Evolutionary conservation across 306 rosid species (phyloP).

Genomic region (Oxytropis ochrocephala): DNA sequence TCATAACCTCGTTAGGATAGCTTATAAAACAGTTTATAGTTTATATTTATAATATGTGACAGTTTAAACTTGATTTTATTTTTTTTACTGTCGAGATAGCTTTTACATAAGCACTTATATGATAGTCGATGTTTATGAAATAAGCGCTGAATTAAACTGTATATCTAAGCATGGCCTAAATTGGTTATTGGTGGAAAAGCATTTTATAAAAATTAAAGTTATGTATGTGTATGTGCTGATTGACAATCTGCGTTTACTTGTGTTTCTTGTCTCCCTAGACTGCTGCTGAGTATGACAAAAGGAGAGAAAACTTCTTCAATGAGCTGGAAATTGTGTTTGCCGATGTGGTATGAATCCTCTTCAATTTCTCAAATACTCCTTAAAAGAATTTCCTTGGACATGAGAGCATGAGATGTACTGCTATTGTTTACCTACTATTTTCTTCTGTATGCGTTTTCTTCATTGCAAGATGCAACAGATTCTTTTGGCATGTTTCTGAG

Average conservation of each 20-base stretch:
- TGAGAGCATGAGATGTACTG: neutral
- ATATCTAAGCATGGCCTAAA: neutral
- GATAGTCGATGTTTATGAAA: too few relatives aligned
- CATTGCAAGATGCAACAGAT: neutral
- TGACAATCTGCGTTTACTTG: neutral
- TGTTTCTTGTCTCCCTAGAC: slow-evolving; percentile 45
- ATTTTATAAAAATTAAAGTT: neutral
- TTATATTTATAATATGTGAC: too few relatives aligned
- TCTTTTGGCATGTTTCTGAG: neutral
- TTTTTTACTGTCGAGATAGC: too few relatives aligned
- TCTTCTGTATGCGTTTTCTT: neutral
- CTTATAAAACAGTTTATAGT: too few relatives aligned
- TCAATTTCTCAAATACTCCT: neutral
- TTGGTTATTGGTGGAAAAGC: neutral
- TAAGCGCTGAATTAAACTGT: too few relatives aligned
- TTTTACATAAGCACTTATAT: too few relatives aligned
- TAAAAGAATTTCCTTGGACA: neutral
- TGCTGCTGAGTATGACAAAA: slow-evolving; percentile 85
- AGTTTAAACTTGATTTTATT: too few relatives aligned
- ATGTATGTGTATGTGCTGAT: neutral
- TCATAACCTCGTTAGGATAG: too few relatives aligned
- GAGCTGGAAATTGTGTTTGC: slow-evolving; percentile 92
- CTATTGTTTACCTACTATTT: neutral
- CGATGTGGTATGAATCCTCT: slow-evolving; percentile 71
- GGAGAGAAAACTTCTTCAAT: slow-evolving; percentile 84